These are phyloP conservation scores for Comarum palustre DNA, from an alignment of 306 rosid species.

Conservation along the genomic window DNA sequence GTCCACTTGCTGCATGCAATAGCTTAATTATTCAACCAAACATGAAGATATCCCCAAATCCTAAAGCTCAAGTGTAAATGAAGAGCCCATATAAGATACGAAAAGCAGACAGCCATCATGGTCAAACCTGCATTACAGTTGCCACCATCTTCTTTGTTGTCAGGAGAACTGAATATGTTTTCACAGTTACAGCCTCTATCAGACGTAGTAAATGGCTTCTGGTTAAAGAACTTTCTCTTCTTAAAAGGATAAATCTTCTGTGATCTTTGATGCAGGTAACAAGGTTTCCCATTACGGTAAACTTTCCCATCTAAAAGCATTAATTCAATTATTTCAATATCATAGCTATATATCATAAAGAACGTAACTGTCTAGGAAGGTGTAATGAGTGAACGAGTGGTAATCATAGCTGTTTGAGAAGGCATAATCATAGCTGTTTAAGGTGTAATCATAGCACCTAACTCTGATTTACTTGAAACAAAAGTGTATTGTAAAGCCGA, in stretches of 20 bases:
- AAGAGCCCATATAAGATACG: slow-evolving; percentile 9
- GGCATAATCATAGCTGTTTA: not conserved
- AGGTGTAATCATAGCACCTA: not conserved
- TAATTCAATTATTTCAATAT: slow-evolving; percentile 20
- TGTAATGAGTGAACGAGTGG: not conserved
- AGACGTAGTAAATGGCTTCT: slow-evolving; percentile 42
- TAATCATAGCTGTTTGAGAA: not conserved
- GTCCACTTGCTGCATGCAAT: slow-evolving; percentile 49
- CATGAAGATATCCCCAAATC: slow-evolving; percentile 21
- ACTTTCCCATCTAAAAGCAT: slow-evolving; percentile 38
- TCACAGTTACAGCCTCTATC: slow-evolving; percentile 52
- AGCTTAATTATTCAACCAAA: slow-evolving; percentile 30
- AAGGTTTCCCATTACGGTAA: slow-evolving; percentile 25
- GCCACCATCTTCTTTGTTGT: slow-evolving; percentile 34
- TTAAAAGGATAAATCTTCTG: slow-evolving; percentile 71
- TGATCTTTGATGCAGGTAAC: slow-evolving; percentile 44
- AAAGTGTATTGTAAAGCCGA: slow-evolving; percentile 18
- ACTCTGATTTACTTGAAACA: not conserved
- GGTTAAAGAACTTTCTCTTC: slow-evolving; percentile 63
- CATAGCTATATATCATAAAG: slow-evolving; percentile 11
- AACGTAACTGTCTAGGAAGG: slow-evolving; percentile 5
- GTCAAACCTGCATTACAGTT: slow-evolving; percentile 43
- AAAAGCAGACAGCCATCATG: slow-evolving; percentile 23
- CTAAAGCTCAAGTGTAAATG: slow-evolving; percentile 17
- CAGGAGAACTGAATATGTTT: slow-evolving; percentile 36